Conservation (phyloP, 768 basidiomycete genomes). For the Xerocomellus dryophilus region DNA sequence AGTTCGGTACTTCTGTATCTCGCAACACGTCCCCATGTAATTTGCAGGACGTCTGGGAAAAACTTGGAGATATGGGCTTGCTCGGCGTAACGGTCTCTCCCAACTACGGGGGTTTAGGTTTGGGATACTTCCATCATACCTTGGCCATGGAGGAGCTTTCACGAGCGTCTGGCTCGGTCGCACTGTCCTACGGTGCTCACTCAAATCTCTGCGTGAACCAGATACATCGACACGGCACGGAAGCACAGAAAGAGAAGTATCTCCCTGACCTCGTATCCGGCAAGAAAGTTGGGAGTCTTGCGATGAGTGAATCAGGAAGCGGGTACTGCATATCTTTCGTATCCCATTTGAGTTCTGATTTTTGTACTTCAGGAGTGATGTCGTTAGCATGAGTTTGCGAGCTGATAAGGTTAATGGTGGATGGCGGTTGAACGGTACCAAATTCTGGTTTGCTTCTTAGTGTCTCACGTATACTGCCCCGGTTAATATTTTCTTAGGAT, state of each 20-base stretch:
- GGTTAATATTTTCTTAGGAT: constrained; percentile 55
- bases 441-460: constrained; percentile 70
- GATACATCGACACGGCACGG: constrained; percentile 81
- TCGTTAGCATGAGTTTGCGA: constrained; percentile 87
- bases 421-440: constrained; percentile 82
- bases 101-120: constrained; percentile 75
- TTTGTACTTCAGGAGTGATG: constrained; percentile 57
- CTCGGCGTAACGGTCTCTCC: constrained; percentile 82
- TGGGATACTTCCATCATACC: constrained; percentile 85
- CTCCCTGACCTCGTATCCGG: constrained; percentile 79
- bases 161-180: constrained; percentile 86
- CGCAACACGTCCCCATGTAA: constrained; percentile 9
- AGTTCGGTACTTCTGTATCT: constrained; percentile 18
- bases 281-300: constrained; percentile 81
- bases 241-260: constrained; percentile 77
- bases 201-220: constrained; percentile 88
- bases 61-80: constrained; percentile 89
- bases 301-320: constrained; percentile 91
- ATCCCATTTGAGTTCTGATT: not conserved
- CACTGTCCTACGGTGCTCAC: constrained; percentile 88
- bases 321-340: constrained; percentile 39
- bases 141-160: constrained; percentile 96
- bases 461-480: not conserved
- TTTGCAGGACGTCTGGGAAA: constrained; percentile 77
- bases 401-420: constrained; percentile 77